Evolutionary conservation across 2,329 filamentous ascomycete species (phyloP).

Genomic region (Sporothrix pseudoabietina): DNA sequence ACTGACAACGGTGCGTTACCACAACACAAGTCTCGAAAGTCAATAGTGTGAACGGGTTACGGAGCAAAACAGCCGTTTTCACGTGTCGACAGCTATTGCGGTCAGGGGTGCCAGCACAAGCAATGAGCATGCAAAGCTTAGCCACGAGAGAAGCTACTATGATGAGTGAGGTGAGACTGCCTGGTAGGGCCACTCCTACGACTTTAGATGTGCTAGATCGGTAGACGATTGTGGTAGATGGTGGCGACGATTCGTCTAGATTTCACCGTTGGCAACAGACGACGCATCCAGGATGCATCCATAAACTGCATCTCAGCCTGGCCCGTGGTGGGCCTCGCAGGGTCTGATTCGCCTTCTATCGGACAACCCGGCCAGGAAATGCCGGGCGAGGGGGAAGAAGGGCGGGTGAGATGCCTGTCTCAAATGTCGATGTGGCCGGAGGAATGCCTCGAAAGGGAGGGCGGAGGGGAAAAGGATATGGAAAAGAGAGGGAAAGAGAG

Average conservation of each 20-base stretch:
- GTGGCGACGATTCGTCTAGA: constrained; percentile 16
- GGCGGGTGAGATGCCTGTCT: constrained; percentile 12
- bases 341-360: neutral
- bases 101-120: neutral
- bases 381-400: neutral
- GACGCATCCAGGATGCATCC: neutral
- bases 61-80: neutral
- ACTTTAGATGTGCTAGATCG: neutral
- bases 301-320: neutral
- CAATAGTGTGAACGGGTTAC: neutral
- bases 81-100: neutral
- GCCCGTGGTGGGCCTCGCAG: neutral
- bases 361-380: neutral
- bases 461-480: too few species aligned
- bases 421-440: neutral
- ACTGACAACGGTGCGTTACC: neutral
- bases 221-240: neutral
- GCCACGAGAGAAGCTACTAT: neutral
- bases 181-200: neutral
- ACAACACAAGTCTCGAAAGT: neutral
- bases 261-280: neutral
- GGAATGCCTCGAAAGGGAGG: constrained; percentile 1
- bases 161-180: neutral
- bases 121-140: neutral
- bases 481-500: neutral